These are phyloP conservation scores for Podospora comata DNA, from an alignment of 495 filamentous ascomycete species.

Conservation along the genomic window DNA sequence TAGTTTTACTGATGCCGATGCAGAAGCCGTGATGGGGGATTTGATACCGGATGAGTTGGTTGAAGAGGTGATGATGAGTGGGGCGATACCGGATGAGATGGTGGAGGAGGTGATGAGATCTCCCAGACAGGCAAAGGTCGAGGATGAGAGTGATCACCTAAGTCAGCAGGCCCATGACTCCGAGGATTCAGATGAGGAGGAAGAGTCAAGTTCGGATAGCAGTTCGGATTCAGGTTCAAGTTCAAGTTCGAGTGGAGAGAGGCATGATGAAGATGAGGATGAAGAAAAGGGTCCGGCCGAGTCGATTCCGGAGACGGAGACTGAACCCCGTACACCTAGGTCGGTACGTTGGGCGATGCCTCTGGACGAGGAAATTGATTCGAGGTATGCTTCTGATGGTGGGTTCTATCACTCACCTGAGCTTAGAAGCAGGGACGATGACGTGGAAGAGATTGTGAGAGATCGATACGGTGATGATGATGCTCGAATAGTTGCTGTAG, in stretches of 20 bases:
- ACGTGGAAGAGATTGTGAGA: not conserved
- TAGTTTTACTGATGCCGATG: not conserved
- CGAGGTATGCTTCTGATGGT: not conserved
- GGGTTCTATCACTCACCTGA: not conserved
- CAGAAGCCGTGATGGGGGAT: constrained; percentile 3
- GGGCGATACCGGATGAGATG: not conserved
- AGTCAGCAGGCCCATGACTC: not conserved
- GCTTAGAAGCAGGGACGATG: not conserved
- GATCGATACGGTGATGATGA: not conserved
- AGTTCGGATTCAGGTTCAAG: not conserved
- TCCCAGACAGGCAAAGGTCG: not conserved
- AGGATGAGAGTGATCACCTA: not conserved
- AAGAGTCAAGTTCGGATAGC: not conserved
- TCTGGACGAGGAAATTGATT: not conserved
- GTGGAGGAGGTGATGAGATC: not conserved
- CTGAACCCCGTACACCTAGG: not conserved
- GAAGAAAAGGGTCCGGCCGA: not conserved
- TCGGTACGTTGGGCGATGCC: not conserved
- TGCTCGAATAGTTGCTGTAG: not conserved
- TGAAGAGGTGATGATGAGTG: not conserved
- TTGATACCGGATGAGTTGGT: not conserved
- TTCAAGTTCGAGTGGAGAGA: not conserved
- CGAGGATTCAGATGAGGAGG: not conserved
- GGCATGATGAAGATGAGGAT: not conserved
- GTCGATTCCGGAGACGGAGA: not conserved